A percentile compares a stretch with the other conserved stretches of the same genome.
Evolutionary conservation across 495 filamentous ascomycete genomes (phyloP).

Genomic region (Mycothermus thermophilus): DNA sequence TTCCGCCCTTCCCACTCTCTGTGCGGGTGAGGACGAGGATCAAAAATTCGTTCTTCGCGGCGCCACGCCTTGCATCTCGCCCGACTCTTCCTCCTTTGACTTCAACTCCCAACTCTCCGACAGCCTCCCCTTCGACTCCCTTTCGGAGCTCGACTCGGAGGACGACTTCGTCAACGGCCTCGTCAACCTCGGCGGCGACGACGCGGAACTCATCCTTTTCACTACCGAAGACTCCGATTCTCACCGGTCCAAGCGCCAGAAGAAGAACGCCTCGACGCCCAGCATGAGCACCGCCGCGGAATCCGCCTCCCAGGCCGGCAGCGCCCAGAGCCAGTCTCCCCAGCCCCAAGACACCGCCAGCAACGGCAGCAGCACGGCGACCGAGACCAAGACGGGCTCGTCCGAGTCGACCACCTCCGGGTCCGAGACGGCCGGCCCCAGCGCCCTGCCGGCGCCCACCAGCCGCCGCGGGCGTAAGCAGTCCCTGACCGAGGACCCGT

Average conservation of each 20-base stretch:
- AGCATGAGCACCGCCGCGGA: constrained; percentile 33
- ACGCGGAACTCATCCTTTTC: constrained; percentile 46
- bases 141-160: constrained; percentile 85
- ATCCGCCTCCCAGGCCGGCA: constrained; percentile 23
- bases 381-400: constrained; percentile 9
- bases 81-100: constrained; percentile 38
- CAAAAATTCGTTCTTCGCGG: constrained; percentile 57
- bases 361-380: constrained; percentile 9
- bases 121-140: constrained; percentile 70
- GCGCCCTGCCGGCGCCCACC: constrained; percentile 46
- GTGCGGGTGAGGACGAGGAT: constrained; percentile 62
- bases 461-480: constrained; percentile 97
- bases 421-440: constrained; percentile 16
- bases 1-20: constrained; percentile 39
- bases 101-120: constrained; percentile 41
- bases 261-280: constrained; percentile 37
- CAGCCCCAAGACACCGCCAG: constrained; percentile 11
- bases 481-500: constrained; percentile 92
- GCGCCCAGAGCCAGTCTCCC: constrained; percentile 24
- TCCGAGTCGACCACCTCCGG: constrained; percentile 17
- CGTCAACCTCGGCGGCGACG: constrained; percentile 57
- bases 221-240: constrained; percentile 33
- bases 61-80: constrained; percentile 38
- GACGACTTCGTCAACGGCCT: constrained; percentile 74
- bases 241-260: constrained; percentile 51